Percentiles rank a stretch among this genome's conserved stretches.
phyloP scores from a whole-genome alignment of 78 protist genomes.

The Dictyostelium capitatum region DNA sequence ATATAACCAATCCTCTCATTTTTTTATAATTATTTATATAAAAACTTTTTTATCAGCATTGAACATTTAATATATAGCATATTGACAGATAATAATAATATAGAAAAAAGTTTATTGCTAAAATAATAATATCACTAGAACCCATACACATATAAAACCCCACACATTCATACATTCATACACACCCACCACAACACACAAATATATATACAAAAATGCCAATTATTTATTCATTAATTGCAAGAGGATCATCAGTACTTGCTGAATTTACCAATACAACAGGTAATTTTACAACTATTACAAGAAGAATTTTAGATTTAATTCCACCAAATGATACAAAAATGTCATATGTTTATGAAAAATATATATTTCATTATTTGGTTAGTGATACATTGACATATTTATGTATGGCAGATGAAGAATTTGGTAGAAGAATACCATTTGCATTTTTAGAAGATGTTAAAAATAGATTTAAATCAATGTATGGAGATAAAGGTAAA shows the following conservation, averaged over 20 bases:
- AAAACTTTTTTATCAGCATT: no score
- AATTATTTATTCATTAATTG: conserved; percentile 87
- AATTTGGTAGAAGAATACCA: conserved; percentile 87
- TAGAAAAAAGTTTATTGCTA: no score
- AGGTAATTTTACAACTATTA: conserved; percentile 78
- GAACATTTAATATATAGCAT: no score
- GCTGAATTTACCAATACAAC: conserved; percentile 84
- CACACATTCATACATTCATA: not conserved
- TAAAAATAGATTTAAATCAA: conserved; percentile 81
- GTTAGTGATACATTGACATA: conserved; percentile 83
- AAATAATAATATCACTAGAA: no score
- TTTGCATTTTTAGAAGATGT: conserved; percentile 92
- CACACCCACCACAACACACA: not conserved
- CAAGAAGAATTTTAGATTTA: conserved; percentile 88
- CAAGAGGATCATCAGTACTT: conserved; percentile 91
- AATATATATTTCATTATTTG: conserved; percentile 92
- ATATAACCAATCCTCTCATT: no score
- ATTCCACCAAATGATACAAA: conserved; percentile 83
- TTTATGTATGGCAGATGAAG: conserved; percentile 95
- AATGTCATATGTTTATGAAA: conserved; percentile 93
- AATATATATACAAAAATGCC: conserved; percentile 66
- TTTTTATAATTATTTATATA: no score
- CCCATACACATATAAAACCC: no score
- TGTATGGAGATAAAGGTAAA: conserved; percentile 84
- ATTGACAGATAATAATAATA: no score